phyloP scores from a whole-genome alignment of 257 asterid species.

The Solanum megistacrolobum region DNA sequence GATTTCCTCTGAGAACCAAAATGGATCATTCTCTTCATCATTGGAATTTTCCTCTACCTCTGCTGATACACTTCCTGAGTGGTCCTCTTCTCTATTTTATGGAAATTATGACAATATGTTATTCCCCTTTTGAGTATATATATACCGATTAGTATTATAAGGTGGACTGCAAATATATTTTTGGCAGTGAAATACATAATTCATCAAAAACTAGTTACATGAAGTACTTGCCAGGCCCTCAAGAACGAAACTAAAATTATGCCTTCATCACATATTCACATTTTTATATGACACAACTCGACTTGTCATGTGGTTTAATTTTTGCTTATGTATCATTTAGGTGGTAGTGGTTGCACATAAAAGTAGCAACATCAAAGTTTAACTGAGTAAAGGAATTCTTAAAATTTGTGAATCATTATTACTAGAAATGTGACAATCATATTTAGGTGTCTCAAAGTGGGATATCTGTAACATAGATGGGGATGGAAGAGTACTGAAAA shows the following conservation, averaged over 20 bases:
- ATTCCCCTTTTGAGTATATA: not conserved
- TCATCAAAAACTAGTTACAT: not conserved
- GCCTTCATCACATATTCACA: not conserved
- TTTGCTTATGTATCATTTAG: not conserved
- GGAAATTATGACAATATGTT: not conserved
- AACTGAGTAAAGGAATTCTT: not conserved
- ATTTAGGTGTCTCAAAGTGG: not conserved
- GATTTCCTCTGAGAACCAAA: conserved; percentile 73
- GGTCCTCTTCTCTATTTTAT: conserved; percentile 46
- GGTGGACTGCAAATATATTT: not conserved
- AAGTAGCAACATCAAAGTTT: not conserved
- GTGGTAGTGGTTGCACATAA: not conserved
- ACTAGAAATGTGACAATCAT: not conserved
- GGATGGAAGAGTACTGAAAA: not conserved
- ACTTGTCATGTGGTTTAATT: not conserved
- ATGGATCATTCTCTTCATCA: conserved; percentile 26
- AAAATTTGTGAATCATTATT: not conserved
- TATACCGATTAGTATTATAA: not conserved
- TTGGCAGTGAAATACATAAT: not conserved
- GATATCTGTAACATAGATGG: not conserved
- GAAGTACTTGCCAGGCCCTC: not conserved
- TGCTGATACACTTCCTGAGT: conserved; percentile 25
- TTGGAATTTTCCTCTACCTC: conserved; percentile 26
- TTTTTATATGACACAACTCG: not conserved
- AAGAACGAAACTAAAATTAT: not conserved